Percentiles rank a stretch among this genome's conserved stretches.
These are phyloP conservation scores for Yamadazyma tumulicola DNA, from an alignment of 805 yeast genomes.

Conservation along the genomic window DNA sequence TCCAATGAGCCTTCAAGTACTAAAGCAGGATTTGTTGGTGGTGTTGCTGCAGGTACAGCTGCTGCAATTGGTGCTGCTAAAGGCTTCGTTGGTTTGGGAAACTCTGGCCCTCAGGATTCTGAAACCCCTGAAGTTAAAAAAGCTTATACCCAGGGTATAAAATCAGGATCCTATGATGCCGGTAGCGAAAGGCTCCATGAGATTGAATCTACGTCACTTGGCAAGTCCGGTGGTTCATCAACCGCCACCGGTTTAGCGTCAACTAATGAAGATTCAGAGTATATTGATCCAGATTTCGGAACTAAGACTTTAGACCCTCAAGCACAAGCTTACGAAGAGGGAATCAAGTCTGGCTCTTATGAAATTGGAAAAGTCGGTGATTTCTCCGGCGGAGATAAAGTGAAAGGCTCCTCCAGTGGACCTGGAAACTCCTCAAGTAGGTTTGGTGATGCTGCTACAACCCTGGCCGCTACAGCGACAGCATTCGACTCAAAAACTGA, in stretches of 20 bases:
- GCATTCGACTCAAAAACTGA: slow-evolving; percentile 4
- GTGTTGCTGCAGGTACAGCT: slow-evolving; percentile 12
- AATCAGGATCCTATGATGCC: slow-evolving; percentile 17
- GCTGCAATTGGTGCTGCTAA: slow-evolving; percentile 8
- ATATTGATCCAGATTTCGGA: slow-evolving; percentile 2
- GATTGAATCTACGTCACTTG: too few relatives aligned
- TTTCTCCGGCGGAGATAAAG: too few relatives aligned
- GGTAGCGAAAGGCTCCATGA: slow-evolving; percentile 14
- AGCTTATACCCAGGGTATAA: slow-evolving; percentile 18
- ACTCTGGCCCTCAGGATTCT: background rate
- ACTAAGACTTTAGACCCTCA: slow-evolving; percentile 12
- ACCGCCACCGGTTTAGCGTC: slow-evolving; percentile 12
- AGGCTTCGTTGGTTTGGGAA: slow-evolving; percentile 3
- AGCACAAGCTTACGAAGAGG: slow-evolving; percentile 14
- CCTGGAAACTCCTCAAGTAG: too few relatives aligned
- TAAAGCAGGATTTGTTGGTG: slow-evolving; percentile 12
- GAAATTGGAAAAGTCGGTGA: slow-evolving; percentile 12
- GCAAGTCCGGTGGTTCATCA: slow-evolving; percentile 2
- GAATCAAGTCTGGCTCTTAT: slow-evolving; percentile 15
- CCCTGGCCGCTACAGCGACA: slow-evolving; percentile 14
- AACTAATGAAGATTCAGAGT: slow-evolving; percentile 4
- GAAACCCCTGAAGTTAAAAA: slow-evolving; percentile 7
- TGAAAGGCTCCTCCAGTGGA: too few relatives aligned
- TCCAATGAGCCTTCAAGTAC: slow-evolving; percentile 2
- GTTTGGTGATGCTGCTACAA: slow-evolving; percentile 18